Percentiles rank a stretch among this genome's conserved stretches.
Evolutionary conservation across 1,284 basidiomycete genomes (phyloP).

Genomic region (Ceratobasidium sp.): DNA sequence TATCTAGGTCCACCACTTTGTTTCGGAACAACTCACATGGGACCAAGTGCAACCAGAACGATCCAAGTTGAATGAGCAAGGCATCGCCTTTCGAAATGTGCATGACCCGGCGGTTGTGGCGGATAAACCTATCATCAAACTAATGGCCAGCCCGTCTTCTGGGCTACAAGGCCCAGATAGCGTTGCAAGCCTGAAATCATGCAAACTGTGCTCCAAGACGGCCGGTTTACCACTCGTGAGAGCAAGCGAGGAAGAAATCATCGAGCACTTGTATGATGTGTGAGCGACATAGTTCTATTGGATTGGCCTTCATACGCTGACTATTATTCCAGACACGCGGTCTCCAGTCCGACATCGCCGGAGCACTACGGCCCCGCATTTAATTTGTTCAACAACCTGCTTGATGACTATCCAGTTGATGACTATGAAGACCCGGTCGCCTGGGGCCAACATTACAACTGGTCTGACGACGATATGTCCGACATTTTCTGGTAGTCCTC

Average conservation of each 20-base stretch:
- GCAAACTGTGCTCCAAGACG: conserved; percentile 1
- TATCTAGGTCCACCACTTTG: conserved; percentile 24
- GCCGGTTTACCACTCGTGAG: neutral
- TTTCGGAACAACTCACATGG: neutral
- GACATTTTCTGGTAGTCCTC: no score
- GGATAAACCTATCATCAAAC: conserved; percentile 3
- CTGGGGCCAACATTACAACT: no score
- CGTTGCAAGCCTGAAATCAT: no score
- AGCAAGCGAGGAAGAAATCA: neutral
- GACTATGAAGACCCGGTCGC: no score
- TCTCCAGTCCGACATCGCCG: neutral
- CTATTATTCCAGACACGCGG: neutral
- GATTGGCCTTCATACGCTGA: neutral
- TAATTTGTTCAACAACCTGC: no score
- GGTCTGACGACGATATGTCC: no score
- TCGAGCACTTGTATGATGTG: conserved; percentile 7
- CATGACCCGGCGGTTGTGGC: conserved; percentile 5
- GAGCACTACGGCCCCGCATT: conserved; percentile 10
- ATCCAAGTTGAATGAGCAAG: neutral
- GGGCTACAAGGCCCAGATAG: neutral
- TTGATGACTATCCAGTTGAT: no score
- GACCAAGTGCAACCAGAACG: neutral
- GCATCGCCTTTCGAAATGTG: neutral
- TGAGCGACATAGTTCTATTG: neutral
- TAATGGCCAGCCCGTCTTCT: neutral